Conservation (phyloP, 495 filamentous ascomycete genomes). For the Podospora comata region DNA sequence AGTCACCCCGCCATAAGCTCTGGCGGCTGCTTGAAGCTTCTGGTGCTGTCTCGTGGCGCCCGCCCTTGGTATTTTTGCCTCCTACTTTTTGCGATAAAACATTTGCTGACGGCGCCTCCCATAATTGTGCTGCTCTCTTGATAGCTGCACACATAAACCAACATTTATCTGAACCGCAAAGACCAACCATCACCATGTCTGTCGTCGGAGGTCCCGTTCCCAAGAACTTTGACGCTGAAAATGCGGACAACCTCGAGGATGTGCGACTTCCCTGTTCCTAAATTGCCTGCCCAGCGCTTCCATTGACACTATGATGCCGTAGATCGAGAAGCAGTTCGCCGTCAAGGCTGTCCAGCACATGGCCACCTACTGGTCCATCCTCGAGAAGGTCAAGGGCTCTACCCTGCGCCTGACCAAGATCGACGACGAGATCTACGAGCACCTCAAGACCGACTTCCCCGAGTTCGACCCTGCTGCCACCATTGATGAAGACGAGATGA, state of each 20-base stretch:
- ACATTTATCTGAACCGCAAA: not conserved
- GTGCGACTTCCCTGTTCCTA: conserved; percentile 27
- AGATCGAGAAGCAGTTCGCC: conserved; percentile 99
- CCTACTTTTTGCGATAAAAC: not conserved
- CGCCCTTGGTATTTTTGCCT: not conserved
- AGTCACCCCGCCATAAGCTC: conserved; percentile 6
- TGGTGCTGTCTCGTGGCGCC: not conserved
- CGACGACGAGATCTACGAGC: conserved; percentile 89
- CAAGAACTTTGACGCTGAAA: conserved; percentile 43
- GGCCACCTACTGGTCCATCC: conserved; percentile 92
- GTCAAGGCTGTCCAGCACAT: conserved; percentile 97
- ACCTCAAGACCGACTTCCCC: conserved; percentile 82
- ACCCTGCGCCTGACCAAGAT: conserved; percentile 83
- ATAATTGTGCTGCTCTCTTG: not conserved
- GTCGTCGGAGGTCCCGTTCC: conserved; percentile 25
- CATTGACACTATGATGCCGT: not conserved
- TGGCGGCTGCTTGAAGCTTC: conserved; percentile 7
- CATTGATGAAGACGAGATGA: conserved; percentile 92
- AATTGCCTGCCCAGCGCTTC: not conserved
- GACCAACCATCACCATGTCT: conserved; percentile 12
- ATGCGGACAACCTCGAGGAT: conserved; percentile 51
- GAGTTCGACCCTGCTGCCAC: conserved; percentile 80
- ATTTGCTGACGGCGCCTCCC: not conserved
- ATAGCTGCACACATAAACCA: not conserved
- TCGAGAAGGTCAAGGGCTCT: conserved; percentile 84